A percentile compares a stretch with the other conserved stretches of the same genome.
These are phyloP conservation scores for Trichopus zeylanicus DNA, from an alignment of 116 monocot genomes.

Conservation along the genomic window DNA sequence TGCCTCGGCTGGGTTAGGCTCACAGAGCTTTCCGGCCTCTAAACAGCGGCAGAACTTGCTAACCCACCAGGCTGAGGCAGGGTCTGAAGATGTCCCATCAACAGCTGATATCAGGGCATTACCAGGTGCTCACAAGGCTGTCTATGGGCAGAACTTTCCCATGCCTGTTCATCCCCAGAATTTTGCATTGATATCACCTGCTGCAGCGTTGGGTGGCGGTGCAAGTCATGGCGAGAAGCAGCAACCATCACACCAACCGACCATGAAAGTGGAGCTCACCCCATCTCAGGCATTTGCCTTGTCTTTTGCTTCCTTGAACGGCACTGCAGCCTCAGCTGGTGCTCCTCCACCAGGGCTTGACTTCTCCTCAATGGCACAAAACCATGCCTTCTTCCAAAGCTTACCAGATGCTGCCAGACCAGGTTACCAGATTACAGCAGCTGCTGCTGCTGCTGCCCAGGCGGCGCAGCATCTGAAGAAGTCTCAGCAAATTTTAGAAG, in stretches of 20 bases:
- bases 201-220: constrained; percentile 23
- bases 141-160: constrained; percentile 39
- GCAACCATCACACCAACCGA: constrained; percentile 37
- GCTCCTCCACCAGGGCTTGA: constrained; percentile 44
- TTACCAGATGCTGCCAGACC: constrained; percentile 50
- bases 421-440: constrained; percentile 17
- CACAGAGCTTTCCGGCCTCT: constrained; percentile 14
- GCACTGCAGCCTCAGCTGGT: constrained; percentile 19
- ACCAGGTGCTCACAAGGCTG: constrained; percentile 40
- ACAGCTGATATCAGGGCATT: constrained; percentile 27
- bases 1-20: constrained; percentile 9
- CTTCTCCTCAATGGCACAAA: constrained; percentile 62
- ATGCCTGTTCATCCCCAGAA: constrained; percentile 65
- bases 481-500: constrained; percentile 10
- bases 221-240: constrained; percentile 41
- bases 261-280: constrained; percentile 36
- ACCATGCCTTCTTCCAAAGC: constrained; percentile 49
- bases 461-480: constrained; percentile 24
- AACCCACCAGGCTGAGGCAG: constrained; percentile 23
- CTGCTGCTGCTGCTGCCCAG: constrained; percentile 16
- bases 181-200: constrained; percentile 52
- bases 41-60: constrained; percentile 29
- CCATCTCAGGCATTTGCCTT: constrained; percentile 69
- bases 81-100: constrained; percentile 31
- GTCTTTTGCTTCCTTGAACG: constrained; percentile 54